Percentiles rank a stretch among this genome's conserved stretches.
phyloP scores from a whole-genome alignment of 495 filamentous ascomycete genomes.

The Aspergillus mulundensis region DNA sequence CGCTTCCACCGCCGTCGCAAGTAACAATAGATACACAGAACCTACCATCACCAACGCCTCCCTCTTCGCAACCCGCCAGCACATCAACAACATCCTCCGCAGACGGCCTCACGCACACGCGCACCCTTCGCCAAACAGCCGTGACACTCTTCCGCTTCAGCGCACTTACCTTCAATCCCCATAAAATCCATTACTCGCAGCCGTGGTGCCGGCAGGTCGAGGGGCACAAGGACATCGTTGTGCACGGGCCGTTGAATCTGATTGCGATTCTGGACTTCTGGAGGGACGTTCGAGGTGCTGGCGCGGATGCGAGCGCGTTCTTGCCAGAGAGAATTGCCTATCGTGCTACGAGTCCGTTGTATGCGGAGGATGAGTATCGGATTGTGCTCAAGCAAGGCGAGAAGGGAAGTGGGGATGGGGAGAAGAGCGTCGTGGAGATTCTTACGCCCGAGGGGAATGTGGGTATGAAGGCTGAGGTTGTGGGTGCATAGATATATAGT shows the following conservation, averaged over 20 bases:
- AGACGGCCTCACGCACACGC: constrained; percentile 28
- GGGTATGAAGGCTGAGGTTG: constrained; percentile 48
- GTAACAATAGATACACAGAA: constrained; percentile 16
- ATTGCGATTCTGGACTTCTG: constrained; percentile 62
- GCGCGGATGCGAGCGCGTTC: constrained; percentile 9
- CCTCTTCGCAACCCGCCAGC: constrained; percentile 17
- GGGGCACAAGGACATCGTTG: constrained; percentile 55
- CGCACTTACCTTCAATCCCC: constrained; percentile 67
- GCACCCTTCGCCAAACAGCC: constrained; percentile 50
- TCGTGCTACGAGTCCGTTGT: constrained; percentile 56
- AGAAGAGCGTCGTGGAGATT: constrained; percentile 34
- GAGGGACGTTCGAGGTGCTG: constrained; percentile 42
- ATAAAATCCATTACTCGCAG: constrained; percentile 67
- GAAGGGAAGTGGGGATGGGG: constrained; percentile 20
- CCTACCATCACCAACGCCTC: constrained; percentile 22
- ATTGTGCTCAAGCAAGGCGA: constrained; percentile 36
- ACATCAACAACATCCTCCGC: constrained; percentile 19
- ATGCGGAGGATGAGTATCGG: constrained; percentile 51
- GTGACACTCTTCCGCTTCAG: constrained; percentile 66
- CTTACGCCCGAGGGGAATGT: constrained; percentile 35
- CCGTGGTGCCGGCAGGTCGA: constrained; percentile 57
- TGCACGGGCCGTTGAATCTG: constrained; percentile 62
- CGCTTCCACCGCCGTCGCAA: constrained; percentile 24
- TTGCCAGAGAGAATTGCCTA: constrained; percentile 52
- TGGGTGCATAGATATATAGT: not conserved